Evolutionary conservation across 768 basidiomycete genomes (phyloP).

Genomic region (Rhodosporidiobolus odoratus): DNA sequence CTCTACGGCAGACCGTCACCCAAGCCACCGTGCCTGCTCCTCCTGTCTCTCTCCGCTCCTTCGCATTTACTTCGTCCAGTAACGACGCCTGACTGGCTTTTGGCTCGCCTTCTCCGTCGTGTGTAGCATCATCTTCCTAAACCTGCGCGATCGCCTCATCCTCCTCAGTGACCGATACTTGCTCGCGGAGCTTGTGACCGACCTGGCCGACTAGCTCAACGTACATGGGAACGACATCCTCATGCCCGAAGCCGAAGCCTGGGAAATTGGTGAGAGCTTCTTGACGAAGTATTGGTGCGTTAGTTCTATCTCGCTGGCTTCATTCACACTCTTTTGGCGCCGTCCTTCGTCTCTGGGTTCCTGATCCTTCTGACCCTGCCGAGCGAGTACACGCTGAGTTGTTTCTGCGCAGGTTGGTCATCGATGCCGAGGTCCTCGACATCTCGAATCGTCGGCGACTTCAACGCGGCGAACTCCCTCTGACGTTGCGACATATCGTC

Average conservation of each 20-base stretch:
- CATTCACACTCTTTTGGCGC: neutral
- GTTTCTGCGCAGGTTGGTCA: conserved; percentile 67
- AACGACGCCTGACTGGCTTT: neutral
- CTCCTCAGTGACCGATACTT: conserved; percentile 75
- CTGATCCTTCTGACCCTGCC: neutral
- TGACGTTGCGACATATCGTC: conserved; percentile 46
- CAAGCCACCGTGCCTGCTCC: conserved; percentile 66
- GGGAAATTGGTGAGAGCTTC: conserved; percentile 83
- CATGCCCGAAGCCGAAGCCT: conserved; percentile 61
- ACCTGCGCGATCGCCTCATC: conserved; percentile 85
- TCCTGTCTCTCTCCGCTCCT: neutral
- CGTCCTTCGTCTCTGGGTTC: neutral
- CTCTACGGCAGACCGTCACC: conserved; percentile 77
- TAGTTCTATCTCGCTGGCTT: conserved; percentile 1
- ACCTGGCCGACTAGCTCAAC: conserved; percentile 62
- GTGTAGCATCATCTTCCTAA: conserved; percentile 70
- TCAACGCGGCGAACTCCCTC: conserved; percentile 70
- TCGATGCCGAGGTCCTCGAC: conserved; percentile 64
- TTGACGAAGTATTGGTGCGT: conserved; percentile 73
- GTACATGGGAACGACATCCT: conserved; percentile 88
- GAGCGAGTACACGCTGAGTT: neutral
- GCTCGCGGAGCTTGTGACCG: conserved; percentile 70
- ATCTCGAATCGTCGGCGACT: conserved; percentile 82
- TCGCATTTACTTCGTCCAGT: neutral
- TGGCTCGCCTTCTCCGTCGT: neutral